phyloP scores from a whole-genome alignment of 495 filamentous ascomycete genomes.

The Aspergillus incahuasiensis region DNA sequence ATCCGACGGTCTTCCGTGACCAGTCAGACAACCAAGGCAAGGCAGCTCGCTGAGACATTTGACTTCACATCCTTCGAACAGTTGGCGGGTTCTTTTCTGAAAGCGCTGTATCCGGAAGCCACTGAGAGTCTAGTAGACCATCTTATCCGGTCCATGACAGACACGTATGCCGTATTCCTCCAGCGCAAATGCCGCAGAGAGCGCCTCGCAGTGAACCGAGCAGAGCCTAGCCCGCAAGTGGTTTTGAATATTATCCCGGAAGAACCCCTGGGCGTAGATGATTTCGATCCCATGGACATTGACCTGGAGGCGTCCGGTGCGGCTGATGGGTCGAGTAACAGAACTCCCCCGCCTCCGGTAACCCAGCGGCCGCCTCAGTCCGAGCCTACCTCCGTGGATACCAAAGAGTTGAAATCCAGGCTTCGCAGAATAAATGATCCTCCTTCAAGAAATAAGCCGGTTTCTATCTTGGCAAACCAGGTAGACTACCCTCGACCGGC shows the following conservation, averaged over 20 bases:
- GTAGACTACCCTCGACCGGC: background rate
- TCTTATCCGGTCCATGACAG: conserved; percentile 2
- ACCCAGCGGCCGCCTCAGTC: background rate
- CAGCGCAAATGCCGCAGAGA: background rate
- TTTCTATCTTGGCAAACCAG: conserved; percentile 1
- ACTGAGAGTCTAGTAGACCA: background rate
- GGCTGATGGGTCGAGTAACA: background rate
- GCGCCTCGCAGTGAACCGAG: background rate
- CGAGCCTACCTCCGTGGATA: background rate
- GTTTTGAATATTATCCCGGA: background rate
- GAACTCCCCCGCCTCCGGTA: background rate
- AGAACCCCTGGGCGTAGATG: background rate
- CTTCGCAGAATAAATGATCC: background rate
- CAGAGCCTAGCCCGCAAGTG: background rate
- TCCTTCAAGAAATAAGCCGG: background rate
- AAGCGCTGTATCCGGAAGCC: conserved; percentile 1
- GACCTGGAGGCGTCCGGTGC: background rate
- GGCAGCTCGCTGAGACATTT: background rate
- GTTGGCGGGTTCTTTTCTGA: background rate
- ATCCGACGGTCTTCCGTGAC: conserved; percentile 5
- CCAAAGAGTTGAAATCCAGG: background rate
- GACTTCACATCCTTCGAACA: conserved; percentile 1
- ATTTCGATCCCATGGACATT: background rate
- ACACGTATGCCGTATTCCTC: background rate
- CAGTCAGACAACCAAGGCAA: background rate